Percentiles rank a stretch among this genome's conserved stretches.
Conservation (phyloP, 768 basidiomycete species). For the Kwoniella dejecticola region DNA sequence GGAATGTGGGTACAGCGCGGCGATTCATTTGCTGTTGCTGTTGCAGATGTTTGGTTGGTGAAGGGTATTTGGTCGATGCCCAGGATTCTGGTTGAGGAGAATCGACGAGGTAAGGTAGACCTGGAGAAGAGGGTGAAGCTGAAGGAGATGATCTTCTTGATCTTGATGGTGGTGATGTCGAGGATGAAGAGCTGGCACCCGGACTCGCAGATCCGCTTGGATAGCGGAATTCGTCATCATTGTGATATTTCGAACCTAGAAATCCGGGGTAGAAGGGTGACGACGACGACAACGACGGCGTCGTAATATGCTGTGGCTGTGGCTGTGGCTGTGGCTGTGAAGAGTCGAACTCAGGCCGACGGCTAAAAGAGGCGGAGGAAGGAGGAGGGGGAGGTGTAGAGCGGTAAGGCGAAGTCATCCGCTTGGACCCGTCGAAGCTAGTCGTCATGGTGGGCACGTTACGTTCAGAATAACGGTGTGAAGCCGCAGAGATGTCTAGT, state of each 20-base stretch:
- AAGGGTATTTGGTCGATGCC: background rate
- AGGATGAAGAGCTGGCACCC: background rate
- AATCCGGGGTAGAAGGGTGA: constrained; percentile 17
- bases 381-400: constrained; percentile 13
- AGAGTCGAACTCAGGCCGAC: too few species aligned
- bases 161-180: too few species aligned
- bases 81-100: constrained; percentile 8
- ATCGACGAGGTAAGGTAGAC: constrained; percentile 17
- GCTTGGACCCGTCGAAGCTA: background rate
- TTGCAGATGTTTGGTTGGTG: background rate
- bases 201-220: background rate
- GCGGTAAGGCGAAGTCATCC: background rate
- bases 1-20: background rate
- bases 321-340: too few species aligned
- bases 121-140: constrained; percentile 7
- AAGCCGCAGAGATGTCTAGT: too few species aligned
- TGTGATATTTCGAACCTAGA: background rate
- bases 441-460: background rate
- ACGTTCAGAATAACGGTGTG: background rate
- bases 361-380: background rate
- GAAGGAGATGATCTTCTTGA: constrained; percentile 11
- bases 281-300: too few species aligned
- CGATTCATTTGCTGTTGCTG: background rate
- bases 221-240: constrained; percentile 5
- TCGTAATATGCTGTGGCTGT: too few species aligned